phyloP scores from a whole-genome alignment of 768 basidiomycete genomes.

The Lentinula sp. region DNA sequence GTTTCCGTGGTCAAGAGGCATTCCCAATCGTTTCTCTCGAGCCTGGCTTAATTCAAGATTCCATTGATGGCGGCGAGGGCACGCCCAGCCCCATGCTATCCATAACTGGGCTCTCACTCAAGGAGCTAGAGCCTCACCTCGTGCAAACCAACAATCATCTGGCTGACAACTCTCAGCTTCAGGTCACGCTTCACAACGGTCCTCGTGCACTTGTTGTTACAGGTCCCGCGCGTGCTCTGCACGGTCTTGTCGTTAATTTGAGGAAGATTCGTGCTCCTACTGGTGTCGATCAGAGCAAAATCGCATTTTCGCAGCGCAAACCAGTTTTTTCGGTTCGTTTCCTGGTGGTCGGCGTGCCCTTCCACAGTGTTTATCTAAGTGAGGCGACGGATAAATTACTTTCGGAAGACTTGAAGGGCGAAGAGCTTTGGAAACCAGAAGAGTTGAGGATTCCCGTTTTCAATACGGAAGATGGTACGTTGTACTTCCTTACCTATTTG shows the following conservation, averaged over 20 bases:
- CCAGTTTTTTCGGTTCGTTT: conserved; percentile 90
- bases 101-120: conserved; percentile 73
- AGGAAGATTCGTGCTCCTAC: conserved; percentile 85
- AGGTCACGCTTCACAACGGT: conserved; percentile 90
- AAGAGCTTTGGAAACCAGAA: conserved; percentile 69
- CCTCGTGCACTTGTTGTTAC: conserved; percentile 89
- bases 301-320: conserved; percentile 91
- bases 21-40: conserved; percentile 92
- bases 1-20: conserved; percentile 87
- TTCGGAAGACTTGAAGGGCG: conserved; percentile 65
- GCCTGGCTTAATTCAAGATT: conserved; percentile 80
- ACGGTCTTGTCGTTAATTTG: conserved; percentile 87
- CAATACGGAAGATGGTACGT: conserved; percentile 84
- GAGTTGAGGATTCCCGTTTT: conserved; percentile 83
- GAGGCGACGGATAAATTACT: conserved; percentile 73
- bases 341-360: conserved; percentile 93
- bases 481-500: conserved; percentile 19
- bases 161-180: conserved; percentile 68
- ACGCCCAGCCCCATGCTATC: conserved; percentile 91
- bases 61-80: conserved; percentile 91
- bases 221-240: conserved; percentile 86
- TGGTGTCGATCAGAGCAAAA: conserved; percentile 90
- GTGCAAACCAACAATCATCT: conserved; percentile 85
- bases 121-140: conserved; percentile 77
- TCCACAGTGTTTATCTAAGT: conserved; percentile 83